Conservation (phyloP, 441 rosid genomes). For the Erodium trifolium region DNA sequence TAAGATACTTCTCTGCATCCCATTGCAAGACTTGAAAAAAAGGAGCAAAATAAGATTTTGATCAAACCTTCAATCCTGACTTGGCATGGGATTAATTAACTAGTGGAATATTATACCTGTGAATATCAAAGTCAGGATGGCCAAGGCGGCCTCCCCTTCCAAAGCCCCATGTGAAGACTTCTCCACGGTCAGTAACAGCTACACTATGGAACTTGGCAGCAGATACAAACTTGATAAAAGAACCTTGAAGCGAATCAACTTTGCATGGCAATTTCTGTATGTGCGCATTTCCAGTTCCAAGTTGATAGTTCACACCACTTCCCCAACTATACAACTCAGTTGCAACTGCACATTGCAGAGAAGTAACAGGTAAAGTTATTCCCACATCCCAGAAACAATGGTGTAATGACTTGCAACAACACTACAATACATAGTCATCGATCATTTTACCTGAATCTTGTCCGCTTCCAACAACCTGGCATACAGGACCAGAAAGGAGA, state of each 20-base stretch:
- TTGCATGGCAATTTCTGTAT: constrained; percentile 86
- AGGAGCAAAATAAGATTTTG: background rate
- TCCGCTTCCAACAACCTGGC: constrained; percentile 49
- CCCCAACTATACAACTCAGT: constrained; percentile 98
- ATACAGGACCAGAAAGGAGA: constrained; percentile 88
- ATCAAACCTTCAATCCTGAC: background rate
- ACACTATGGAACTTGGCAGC: constrained; percentile 96
- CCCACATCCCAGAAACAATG: constrained; percentile 14
- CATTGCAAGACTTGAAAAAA: too few species aligned
- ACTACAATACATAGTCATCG: constrained; percentile 9
- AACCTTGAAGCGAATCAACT: constrained; percentile 85
- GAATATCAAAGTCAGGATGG: constrained; percentile 98
- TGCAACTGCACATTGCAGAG: constrained; percentile 34
- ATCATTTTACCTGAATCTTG: constrained; percentile 38
- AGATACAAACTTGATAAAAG: constrained; percentile 61
- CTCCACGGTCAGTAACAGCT: constrained; percentile 66
- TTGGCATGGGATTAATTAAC: background rate
- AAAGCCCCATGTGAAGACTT: constrained; percentile 95
- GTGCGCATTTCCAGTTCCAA: constrained; percentile 92
- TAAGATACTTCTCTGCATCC: too few species aligned
- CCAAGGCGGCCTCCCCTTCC: constrained; percentile 99
- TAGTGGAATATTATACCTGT: constrained; percentile 45
- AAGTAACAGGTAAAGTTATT: constrained; percentile 13
- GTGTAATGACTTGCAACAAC: background rate
- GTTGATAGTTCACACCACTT: constrained; percentile 94